Conservation (phyloP, 129 eudicot species). For the Solidago caesia region DNA sequence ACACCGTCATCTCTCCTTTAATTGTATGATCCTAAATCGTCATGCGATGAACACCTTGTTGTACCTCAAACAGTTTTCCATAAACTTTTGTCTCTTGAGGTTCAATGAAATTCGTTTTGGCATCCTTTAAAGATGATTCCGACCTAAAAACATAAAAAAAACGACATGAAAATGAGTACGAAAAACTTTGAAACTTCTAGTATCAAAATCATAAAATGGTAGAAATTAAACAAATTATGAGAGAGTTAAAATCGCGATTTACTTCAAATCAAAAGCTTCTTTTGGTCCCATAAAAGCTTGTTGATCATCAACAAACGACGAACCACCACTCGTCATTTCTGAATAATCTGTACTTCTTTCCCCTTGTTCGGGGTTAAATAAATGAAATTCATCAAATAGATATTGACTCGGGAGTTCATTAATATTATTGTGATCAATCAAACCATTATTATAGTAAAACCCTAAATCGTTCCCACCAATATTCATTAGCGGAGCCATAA, state of each 20-base stretch:
- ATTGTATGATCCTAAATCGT: neutral
- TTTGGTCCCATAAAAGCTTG: constrained; percentile 12
- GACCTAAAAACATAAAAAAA: constrained; percentile 18
- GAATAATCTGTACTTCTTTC: constrained; percentile 21
- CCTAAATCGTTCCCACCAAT: constrained; percentile 19
- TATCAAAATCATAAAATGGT: neutral
- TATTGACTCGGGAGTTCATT: constrained; percentile 10
- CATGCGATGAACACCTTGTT: constrained; percentile 9
- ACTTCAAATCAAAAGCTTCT: constrained; percentile 33
- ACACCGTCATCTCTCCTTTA: too few relatives aligned
- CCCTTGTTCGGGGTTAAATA: constrained; percentile 10
- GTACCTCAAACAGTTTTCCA: constrained; percentile 26
- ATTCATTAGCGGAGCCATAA: constrained; percentile 8
- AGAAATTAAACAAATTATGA: neutral
- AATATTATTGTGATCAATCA: constrained; percentile 2
- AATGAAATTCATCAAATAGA: constrained; percentile 12
- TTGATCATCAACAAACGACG: constrained; percentile 29
- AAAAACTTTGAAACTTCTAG: neutral
- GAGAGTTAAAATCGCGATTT: neutral
- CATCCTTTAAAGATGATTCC: constrained; percentile 17
- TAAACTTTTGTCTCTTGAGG: constrained; percentile 9
- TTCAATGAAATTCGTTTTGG: neutral
- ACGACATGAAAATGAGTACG: too few relatives aligned
- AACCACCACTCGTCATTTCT: constrained; percentile 7
- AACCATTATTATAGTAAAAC: constrained; percentile 8